Evolutionary conservation across 148 eudicot genomes (phyloP).

Genomic region (Talinum fruticosum): DNA sequence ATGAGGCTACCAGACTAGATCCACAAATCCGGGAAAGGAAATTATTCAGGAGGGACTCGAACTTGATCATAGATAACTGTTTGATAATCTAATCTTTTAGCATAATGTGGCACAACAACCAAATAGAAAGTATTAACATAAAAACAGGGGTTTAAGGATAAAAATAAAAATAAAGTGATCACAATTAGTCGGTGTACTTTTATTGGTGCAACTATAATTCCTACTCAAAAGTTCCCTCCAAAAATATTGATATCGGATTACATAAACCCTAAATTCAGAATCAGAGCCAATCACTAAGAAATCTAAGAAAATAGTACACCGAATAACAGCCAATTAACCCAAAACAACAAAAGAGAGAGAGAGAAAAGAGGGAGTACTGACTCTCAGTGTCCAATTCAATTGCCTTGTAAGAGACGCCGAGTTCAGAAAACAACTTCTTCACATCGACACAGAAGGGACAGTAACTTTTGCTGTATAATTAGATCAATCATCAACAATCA

Average conservation of each 20-base stretch:
- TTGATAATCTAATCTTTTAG: too few species aligned
- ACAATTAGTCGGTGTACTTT: too few species aligned
- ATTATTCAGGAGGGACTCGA: too few species aligned
- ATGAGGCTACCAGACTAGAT: too few species aligned
- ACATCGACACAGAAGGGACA: conserved; percentile 48
- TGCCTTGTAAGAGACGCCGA: conserved; percentile 45
- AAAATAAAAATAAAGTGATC: too few species aligned
- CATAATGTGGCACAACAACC: too few species aligned
- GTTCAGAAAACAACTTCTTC: conserved; percentile 38
- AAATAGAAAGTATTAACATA: too few species aligned
- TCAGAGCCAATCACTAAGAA: not conserved
- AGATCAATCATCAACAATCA: conserved; percentile 11
- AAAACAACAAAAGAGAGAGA: not conserved
- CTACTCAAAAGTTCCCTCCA: not conserved
- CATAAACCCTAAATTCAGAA: not conserved
- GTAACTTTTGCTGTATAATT: conserved; percentile 48
- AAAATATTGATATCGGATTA: not conserved
- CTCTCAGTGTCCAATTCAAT: conserved; percentile 51
- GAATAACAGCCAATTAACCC: not conserved
- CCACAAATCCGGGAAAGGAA: too few species aligned
- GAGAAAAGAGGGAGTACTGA: conserved; percentile 13
- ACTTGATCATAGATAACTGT: too few species aligned
- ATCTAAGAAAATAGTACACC: not conserved
- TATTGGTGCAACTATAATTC: too few species aligned
- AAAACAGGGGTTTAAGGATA: too few species aligned